Conservation (phyloP, 2,329 filamentous ascomycete genomes). For the Fusarium nodosum region DNA sequence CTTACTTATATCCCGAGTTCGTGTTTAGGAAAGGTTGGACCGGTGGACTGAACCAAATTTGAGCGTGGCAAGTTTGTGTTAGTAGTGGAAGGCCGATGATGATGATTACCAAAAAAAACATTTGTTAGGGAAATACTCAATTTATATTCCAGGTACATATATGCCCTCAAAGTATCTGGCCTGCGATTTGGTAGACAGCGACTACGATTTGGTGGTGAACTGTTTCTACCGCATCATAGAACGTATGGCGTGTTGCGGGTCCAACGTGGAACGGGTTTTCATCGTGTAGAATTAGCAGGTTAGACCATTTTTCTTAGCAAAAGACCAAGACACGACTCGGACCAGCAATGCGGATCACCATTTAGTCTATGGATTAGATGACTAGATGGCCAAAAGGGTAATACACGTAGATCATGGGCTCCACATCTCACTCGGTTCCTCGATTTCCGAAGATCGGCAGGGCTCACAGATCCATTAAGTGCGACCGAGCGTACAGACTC, state of each 20-base stretch:
- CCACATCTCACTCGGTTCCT: not conserved
- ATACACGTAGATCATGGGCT: not conserved
- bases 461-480: not conserved
- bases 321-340: not conserved
- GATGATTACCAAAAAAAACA: too few relatives aligned
- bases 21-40: not conserved
- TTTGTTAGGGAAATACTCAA: too few relatives aligned
- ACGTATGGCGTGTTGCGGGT: not conserved
- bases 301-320: not conserved
- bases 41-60: not conserved
- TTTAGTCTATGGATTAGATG: not conserved
- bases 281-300: not conserved
- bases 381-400: not conserved
- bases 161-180: too few relatives aligned
- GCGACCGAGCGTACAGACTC: not conserved
- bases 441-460: not conserved
- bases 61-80: not conserved
- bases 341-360: not conserved
- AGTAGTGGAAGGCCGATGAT: not conserved
- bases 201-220: not conserved
- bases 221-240: not conserved
- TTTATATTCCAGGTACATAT: too few relatives aligned
- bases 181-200: not conserved
- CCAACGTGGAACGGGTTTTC: not conserved
- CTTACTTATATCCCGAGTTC: too few relatives aligned